Percentiles rank a stretch among this genome's conserved stretches.
phyloP scores from a whole-genome alignment of 2,329 filamentous ascomycete species.

The Fusarium sp. region DNA sequence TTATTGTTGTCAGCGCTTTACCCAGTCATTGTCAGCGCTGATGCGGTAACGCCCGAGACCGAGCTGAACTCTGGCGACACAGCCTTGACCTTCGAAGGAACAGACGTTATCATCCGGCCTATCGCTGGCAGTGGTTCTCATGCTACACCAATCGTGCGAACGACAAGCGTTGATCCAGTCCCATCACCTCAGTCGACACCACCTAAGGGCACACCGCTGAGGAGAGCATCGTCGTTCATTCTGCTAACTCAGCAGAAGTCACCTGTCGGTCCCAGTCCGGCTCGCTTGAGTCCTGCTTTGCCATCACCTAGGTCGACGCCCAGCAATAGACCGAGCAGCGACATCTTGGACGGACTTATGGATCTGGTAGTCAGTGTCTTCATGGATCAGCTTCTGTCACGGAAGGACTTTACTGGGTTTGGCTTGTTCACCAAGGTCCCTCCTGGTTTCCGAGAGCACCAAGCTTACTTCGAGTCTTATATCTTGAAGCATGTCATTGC shows the following conservation, averaged over 20 bases:
- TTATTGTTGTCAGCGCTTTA: slow-evolving; percentile 84
- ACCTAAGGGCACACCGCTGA: slow-evolving; percentile 71
- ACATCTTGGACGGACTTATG: slow-evolving; percentile 79
- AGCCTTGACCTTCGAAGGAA: slow-evolving; percentile 84
- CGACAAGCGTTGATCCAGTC: slow-evolving; percentile 68
- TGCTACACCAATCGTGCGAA: slow-evolving; percentile 78
- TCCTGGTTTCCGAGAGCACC: slow-evolving; percentile 92
- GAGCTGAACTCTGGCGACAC: slow-evolving; percentile 89
- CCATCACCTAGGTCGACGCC: slow-evolving; percentile 58
- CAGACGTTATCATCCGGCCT: slow-evolving; percentile 85
- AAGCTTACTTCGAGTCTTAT: slow-evolving; percentile 95
- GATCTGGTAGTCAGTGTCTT: slow-evolving; percentile 85
- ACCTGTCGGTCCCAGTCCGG: slow-evolving; percentile 67
- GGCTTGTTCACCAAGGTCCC: slow-evolving; percentile 88
- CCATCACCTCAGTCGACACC: slow-evolving; percentile 60
- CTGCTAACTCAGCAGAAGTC: slow-evolving; percentile 80
- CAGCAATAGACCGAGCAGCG: slow-evolving; percentile 69
- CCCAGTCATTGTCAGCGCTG: slow-evolving; percentile 87
- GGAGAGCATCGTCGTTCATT: slow-evolving; percentile 90
- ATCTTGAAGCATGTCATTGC: slow-evolving; percentile 80
- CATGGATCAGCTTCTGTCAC: slow-evolving; percentile 83
- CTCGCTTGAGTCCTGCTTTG: slow-evolving; percentile 66
- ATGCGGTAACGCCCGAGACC: slow-evolving; percentile 83
- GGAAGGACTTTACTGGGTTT: slow-evolving; percentile 92
- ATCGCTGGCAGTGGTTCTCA: slow-evolving; percentile 67